Evolutionary conservation across 148 eudicot species (phyloP), one percentile per base, ranked within the genome.

Genomic region (Fagopyrum homotropicum): DNA sequence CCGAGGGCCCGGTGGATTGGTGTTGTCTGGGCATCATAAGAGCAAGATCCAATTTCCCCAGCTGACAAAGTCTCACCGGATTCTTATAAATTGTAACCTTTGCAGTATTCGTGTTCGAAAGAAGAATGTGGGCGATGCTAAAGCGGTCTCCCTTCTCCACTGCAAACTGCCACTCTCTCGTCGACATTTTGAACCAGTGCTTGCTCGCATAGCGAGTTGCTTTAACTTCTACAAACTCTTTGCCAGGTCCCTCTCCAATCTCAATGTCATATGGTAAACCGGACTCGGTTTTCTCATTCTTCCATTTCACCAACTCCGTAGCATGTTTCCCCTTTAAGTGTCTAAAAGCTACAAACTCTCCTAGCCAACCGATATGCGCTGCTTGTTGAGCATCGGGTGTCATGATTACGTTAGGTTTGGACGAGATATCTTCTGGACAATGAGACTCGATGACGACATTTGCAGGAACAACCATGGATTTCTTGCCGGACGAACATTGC

Each of bases 81-180:
- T 93, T 89, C 75, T 85, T 90, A 80, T 85, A 93, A 55, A 88
- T 52, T 16, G 82, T 86, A 26, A 93, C 80, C 79, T 77, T 82
- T 15, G 96, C 85, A 74, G 43, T 76, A 15, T 84, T 81, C 8
- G 83, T 74, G 61, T 64, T 82, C 1, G 82, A 84, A 29, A 95
- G 81, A 56, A 80, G 66, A 22, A 95, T 93, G 82, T 84, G 88
- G 0, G 94, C 99, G 45, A 95, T 87, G 84, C 92, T 92, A 79
- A 72, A 92, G 48, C 84, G 70, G 72, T 92, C 92, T 4, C 91
- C 94, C 80, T 86, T 88, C 77, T 92, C 96, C 9, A 76, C 76
- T 11, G 97, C 97, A 81, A 90, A 90, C 75, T 86, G 91, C 99
- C 99, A 95, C 78, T 95, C 99, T 79, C 97, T 87, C 3, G 81